phyloP scores from a whole-genome alignment of 805 yeast genomes.

The Zygotorulaspora florentina region DNA sequence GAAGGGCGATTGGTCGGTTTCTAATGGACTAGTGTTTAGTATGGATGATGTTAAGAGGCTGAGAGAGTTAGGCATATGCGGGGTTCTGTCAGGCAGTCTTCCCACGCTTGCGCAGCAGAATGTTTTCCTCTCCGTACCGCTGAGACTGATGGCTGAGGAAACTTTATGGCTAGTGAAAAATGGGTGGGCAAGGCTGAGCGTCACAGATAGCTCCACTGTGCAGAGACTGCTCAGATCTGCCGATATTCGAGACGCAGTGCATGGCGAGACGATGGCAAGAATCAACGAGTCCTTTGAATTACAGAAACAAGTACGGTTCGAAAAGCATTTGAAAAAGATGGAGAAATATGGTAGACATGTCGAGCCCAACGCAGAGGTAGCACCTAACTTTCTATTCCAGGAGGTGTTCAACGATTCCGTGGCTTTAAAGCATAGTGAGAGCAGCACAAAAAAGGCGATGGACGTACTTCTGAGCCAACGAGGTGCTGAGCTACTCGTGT shows the following conservation, averaged over 20 bases:
- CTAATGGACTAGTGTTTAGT: conserved; percentile 47
- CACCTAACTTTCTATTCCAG: conserved; percentile 25
- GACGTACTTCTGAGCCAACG: not conserved
- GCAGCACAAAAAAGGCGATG: not conserved
- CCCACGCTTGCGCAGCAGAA: conserved; percentile 94
- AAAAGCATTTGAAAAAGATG: conserved; percentile 22
- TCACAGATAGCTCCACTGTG: conserved; percentile 41
- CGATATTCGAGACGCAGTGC: conserved; percentile 4
- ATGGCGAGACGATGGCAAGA: conserved; percentile 9
- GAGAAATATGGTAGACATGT: conserved; percentile 16
- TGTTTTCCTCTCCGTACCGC: conserved; percentile 77
- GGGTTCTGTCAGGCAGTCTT: conserved; percentile 76
- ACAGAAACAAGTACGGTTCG: conserved; percentile 21
- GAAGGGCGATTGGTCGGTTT: conserved; percentile 2
- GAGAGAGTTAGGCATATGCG: conserved; percentile 63
- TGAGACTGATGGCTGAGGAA: conserved; percentile 71
- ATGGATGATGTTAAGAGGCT: conserved; percentile 49
- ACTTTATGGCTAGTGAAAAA: conserved; percentile 55
- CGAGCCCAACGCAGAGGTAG: conserved; percentile 9
- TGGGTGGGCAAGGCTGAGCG: conserved; percentile 36
- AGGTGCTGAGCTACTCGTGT: conserved; percentile 35
- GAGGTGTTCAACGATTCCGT: conserved; percentile 20
- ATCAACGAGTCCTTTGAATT: conserved; percentile 17
- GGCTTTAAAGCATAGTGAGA: not conserved
- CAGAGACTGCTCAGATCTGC: conserved; percentile 7